Percentiles rank a stretch among this genome's conserved stretches.
Conservation (phyloP, 192 early-diverging fungal species). For the Mortierella claussenii region DNA sequence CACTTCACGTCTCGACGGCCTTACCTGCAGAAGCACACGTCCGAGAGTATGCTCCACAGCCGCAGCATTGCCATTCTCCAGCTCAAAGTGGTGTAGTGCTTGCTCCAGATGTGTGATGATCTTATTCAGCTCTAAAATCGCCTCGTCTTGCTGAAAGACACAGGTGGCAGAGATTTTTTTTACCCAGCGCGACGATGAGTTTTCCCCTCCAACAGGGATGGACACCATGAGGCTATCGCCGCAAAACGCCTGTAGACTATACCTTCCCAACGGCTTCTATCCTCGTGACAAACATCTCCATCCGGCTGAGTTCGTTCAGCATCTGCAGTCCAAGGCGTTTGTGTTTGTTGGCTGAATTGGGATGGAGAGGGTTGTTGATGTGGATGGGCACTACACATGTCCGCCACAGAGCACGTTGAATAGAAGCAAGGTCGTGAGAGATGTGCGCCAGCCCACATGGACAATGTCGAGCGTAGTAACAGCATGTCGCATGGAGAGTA, state of each 20-base stretch:
- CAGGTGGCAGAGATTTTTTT: no score
- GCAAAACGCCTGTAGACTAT: no score
- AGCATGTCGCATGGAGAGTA: no score
- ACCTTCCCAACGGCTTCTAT: conserved; percentile 51
- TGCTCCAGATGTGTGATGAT: conserved; percentile 39
- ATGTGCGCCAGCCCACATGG: no score
- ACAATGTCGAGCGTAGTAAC: no score
- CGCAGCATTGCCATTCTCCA: conserved; percentile 23
- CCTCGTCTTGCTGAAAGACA: conserved; percentile 26
- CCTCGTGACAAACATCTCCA: conserved; percentile 56
- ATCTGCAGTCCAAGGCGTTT: conserved; percentile 55
- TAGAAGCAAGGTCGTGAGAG: not conserved
- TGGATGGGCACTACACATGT: conserved; percentile 36
- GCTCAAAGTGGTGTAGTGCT: conserved; percentile 19
- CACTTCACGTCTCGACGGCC: no score
- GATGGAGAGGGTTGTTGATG: conserved; percentile 53
- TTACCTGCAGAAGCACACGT: conserved; percentile 28
- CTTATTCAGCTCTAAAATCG: conserved; percentile 13
- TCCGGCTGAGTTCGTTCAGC: conserved; percentile 51
- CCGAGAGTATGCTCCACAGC: conserved; percentile 15
- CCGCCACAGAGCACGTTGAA: no score
- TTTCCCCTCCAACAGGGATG: no score
- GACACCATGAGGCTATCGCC: no score
- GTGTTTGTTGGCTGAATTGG: conserved; percentile 51
- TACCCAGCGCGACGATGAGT: no score